A percentile compares a stretch with the other conserved stretches of the same genome.
Conservation (phyloP, 2,329 filamentous ascomycete species). For the Chaetomiaceae sp. region DNA sequence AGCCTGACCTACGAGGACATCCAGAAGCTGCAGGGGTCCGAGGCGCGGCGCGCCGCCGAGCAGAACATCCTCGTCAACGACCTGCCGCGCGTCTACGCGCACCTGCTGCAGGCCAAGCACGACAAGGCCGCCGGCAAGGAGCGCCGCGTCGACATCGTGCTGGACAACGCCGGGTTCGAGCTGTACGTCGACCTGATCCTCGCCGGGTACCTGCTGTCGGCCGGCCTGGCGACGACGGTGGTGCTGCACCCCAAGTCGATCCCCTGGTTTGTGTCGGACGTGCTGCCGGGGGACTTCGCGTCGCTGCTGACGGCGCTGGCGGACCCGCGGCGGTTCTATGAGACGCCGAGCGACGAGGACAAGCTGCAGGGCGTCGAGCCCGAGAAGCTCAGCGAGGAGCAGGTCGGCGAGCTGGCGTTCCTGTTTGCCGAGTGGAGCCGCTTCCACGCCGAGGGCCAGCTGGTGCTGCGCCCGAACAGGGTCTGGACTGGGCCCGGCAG, state of each 20-base stretch:
- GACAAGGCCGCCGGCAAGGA: conserved; percentile 44
- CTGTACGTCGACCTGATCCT: conserved; percentile 92
- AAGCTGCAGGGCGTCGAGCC: conserved; percentile 52
- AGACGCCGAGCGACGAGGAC: conserved; percentile 65
- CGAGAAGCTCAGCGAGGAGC: conserved; percentile 59
- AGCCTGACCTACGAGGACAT: conserved; percentile 92
- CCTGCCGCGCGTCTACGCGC: conserved; percentile 42
- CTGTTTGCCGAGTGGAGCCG: conserved; percentile 77
- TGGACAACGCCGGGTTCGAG: conserved; percentile 97
- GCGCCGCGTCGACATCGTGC: conserved; percentile 83
- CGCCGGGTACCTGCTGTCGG: conserved; percentile 80
- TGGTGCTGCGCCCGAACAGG: conserved; percentile 74
- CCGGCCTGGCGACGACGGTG: conserved; percentile 78
- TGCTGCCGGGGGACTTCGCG: conserved; percentile 78
- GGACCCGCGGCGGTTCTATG: conserved; percentile 73
- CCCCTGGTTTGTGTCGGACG: conserved; percentile 98
- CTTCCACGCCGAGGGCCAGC: conserved; percentile 76
- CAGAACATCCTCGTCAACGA: conserved; percentile 92
- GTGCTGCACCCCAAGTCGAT: conserved; percentile 92
- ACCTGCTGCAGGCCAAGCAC: conserved; percentile 27
- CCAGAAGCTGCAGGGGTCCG: conserved; percentile 86
- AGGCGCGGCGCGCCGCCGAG: conserved; percentile 80
- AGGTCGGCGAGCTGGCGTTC: conserved; percentile 63
- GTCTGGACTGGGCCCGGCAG: conserved; percentile 90
- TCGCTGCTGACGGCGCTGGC: conserved; percentile 78